A percentile compares a stretch with the other conserved stretches of the same genome.
phyloP scores from a whole-genome alignment of 768 basidiomycete genomes.

The Mycena alexandri region DNA sequence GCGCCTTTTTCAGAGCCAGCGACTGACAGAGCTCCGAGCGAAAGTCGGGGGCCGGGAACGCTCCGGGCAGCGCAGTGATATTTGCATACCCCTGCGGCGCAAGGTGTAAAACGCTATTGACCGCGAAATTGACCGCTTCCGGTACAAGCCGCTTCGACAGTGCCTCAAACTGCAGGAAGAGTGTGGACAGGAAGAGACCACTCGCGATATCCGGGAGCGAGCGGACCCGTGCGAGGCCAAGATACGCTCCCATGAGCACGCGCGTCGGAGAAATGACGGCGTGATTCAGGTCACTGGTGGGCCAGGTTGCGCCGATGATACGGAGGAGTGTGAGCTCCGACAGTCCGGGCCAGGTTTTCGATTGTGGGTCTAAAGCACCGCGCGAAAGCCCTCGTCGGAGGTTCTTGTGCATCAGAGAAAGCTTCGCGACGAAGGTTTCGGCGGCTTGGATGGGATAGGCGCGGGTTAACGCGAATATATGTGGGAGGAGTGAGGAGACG shows the following conservation, averaged over 20 bases:
- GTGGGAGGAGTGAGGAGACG: constrained; percentile 54
- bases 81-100: constrained; percentile 70
- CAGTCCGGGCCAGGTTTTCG: constrained; percentile 87
- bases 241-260: constrained; percentile 82
- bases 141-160: constrained; percentile 91
- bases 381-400: constrained; percentile 83
- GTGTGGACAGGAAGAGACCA: constrained; percentile 89
- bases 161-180: constrained; percentile 87
- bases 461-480: constrained; percentile 61
- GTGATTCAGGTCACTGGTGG: no score
- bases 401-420: constrained; percentile 94
- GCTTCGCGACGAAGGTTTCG: constrained; percentile 80
- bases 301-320: constrained; percentile 59
- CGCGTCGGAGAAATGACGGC: no score
- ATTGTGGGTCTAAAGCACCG: constrained; percentile 67
- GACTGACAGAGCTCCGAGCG: constrained; percentile 58
- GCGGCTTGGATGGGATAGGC: constrained; percentile 79
- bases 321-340: constrained; percentile 90
- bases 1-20: constrained; percentile 53
- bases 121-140: constrained; percentile 87
- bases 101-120: constrained; percentile 79
- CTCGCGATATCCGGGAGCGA: constrained; percentile 80
- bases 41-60: constrained; percentile 81
- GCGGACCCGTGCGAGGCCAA: constrained; percentile 86
- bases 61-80: constrained; percentile 68